Evolutionary conservation across 768 basidiomycete genomes (phyloP).

Genomic region (Phylloporus scabripes): DNA sequence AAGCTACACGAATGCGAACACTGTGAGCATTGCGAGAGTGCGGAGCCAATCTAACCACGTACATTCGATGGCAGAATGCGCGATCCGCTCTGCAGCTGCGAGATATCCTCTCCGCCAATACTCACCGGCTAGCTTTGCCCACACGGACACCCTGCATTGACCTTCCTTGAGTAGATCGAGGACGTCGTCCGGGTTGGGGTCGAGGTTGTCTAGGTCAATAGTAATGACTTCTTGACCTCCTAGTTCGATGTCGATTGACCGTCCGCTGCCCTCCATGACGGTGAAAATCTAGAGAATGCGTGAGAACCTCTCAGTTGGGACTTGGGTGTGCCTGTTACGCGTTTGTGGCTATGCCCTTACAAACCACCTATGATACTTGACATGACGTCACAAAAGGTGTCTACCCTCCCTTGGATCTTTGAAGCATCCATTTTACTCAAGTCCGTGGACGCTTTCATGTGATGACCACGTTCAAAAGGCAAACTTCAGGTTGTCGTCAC

Average conservation of each 20-base stretch:
- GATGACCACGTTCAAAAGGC: too few species aligned
- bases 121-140: constrained; percentile 81
- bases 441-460: too few species aligned
- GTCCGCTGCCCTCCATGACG: constrained; percentile 18
- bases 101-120: constrained; percentile 79
- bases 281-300: not conserved
- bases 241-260: constrained; percentile 69
- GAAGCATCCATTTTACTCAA: too few species aligned
- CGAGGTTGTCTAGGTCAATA: constrained; percentile 83
- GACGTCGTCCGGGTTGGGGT: constrained; percentile 71
- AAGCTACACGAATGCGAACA: constrained; percentile 33
- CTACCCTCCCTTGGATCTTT: too few species aligned
- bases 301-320: too few species aligned
- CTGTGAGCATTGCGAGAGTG: not conserved
- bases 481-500: too few species aligned
- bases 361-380: too few species aligned
- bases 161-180: constrained; percentile 68
- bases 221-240: constrained; percentile 83
- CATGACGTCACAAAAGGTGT: too few species aligned
- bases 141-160: constrained; percentile 65
- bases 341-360: not conserved
- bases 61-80: constrained; percentile 62
- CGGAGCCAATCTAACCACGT: constrained; percentile 21
- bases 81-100: constrained; percentile 73
- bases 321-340: too few species aligned